Conservation (phyloP, 2,329 filamentous ascomycete genomes). For the Paraphoma chrysanthemicola region DNA sequence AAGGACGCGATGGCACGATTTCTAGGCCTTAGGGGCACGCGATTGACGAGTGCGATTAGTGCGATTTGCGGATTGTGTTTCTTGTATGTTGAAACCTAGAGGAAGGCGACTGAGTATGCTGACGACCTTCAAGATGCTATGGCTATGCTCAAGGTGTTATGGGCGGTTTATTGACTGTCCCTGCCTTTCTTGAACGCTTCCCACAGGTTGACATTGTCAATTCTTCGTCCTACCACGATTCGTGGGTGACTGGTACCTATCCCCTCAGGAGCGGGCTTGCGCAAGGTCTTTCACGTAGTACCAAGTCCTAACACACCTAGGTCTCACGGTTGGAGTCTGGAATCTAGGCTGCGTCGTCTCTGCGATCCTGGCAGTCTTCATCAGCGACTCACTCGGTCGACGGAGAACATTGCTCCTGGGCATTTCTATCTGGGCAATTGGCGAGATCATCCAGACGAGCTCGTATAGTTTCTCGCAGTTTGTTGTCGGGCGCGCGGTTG, state of each 20-base stretch:
- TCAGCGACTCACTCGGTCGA: slow-evolving; percentile 59
- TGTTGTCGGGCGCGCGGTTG: slow-evolving; percentile 58
- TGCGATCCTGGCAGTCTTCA: slow-evolving; percentile 57
- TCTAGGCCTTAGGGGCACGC: slow-evolving; percentile 27
- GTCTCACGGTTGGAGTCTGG: slow-evolving; percentile 40
- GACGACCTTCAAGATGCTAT: slow-evolving; percentile 49
- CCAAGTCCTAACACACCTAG: slow-evolving; percentile 12
- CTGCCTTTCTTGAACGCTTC: slow-evolving; percentile 59
- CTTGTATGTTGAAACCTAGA: slow-evolving; percentile 19
- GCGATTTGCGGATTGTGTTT: slow-evolving; percentile 36
- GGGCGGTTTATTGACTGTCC: slow-evolving; percentile 71
- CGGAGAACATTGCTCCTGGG: slow-evolving; percentile 58
- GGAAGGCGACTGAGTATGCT: slow-evolving; percentile 4
- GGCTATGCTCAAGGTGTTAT: slow-evolving; percentile 74
- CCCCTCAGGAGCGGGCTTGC: too few species aligned
- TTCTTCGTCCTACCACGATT: slow-evolving; percentile 23
- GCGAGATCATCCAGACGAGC: slow-evolving; percentile 57
- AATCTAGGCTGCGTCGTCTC: slow-evolving; percentile 65
- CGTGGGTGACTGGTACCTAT: slow-evolving; percentile 31
- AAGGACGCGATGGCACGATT: slow-evolving; percentile 24
- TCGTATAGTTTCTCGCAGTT: slow-evolving; percentile 57
- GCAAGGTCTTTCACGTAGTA: too few species aligned
- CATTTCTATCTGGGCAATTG: slow-evolving; percentile 57
- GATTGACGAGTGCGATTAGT: slow-evolving; percentile 30
- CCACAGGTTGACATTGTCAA: slow-evolving; percentile 35